Evolutionary conservation across 768 basidiomycete species (phyloP).

Genomic region (Coprinopsis cinerea): DNA sequence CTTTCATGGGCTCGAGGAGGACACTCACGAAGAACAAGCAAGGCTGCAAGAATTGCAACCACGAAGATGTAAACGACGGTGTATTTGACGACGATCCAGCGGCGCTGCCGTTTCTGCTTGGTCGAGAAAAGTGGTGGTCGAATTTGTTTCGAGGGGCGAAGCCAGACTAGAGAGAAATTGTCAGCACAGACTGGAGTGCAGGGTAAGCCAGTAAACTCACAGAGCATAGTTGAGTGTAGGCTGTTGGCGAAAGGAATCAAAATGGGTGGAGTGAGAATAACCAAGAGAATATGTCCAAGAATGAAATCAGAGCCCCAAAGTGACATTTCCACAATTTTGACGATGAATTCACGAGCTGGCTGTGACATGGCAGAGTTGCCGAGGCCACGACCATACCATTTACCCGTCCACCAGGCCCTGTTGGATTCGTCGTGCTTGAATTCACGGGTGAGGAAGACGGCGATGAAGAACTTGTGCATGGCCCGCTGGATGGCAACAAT

Average conservation of each 20-base stretch:
- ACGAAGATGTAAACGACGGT: constrained; percentile 76
- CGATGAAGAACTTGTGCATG: constrained; percentile 90
- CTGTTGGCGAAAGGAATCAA: constrained; percentile 85
- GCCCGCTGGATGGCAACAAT: constrained; percentile 88
- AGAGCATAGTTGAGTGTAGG: constrained; percentile 89
- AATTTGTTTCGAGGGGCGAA: constrained; percentile 91
- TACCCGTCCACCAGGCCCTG: constrained; percentile 98
- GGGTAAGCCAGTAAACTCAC: constrained; percentile 39
- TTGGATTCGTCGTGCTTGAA: constrained; percentile 99
- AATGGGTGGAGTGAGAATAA: constrained; percentile 80
- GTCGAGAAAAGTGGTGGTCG: constrained; percentile 89
- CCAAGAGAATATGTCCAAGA: constrained; percentile 74
- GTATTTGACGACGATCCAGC: constrained; percentile 92
- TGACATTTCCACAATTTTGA: constrained; percentile 98
- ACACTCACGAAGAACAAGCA: constrained; percentile 76
- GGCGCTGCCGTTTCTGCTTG: constrained; percentile 86
- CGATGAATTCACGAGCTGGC: constrained; percentile 93
- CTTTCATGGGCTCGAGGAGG: neutral
- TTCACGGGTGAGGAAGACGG: constrained; percentile 92
- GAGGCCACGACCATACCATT: constrained; percentile 94
- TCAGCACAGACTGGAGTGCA: neutral
- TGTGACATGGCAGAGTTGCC: constrained; percentile 92
- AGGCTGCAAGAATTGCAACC: constrained; percentile 69
- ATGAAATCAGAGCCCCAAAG: constrained; percentile 96
- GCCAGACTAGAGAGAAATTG: constrained; percentile 62